These are phyloP conservation scores for Apiotrichum porosum DNA, from an alignment of 1,284 basidiomycete genomes.

Conservation along the genomic window DNA sequence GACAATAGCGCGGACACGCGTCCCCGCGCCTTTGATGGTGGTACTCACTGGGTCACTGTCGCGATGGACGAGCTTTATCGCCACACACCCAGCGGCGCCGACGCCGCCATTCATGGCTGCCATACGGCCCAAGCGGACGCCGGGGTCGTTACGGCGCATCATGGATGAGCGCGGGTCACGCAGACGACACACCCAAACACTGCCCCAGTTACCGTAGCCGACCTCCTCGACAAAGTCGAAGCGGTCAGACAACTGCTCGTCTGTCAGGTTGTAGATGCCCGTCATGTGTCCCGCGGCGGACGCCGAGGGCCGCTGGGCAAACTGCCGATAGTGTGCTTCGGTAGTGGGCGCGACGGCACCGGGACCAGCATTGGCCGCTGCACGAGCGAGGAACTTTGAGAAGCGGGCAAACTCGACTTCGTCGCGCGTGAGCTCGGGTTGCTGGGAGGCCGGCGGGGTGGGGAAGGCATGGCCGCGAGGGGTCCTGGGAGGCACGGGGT, in stretches of 20 bases:
- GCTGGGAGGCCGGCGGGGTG: too few relatives aligned
- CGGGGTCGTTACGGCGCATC: neutral
- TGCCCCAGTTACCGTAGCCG: constrained; percentile 49
- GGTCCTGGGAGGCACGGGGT: too few relatives aligned
- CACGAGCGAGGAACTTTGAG: too few relatives aligned
- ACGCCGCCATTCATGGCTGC: constrained; percentile 25
- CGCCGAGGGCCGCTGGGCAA: neutral
- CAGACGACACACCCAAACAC: constrained; percentile 41
- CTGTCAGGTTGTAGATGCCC: constrained; percentile 25
- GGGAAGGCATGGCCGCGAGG: too few relatives aligned
- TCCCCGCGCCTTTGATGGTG: too few relatives aligned
- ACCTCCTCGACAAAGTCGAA: constrained; percentile 41
- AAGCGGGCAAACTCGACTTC: too few relatives aligned
- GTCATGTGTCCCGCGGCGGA: neutral
- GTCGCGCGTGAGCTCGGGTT: too few relatives aligned
- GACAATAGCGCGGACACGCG: too few relatives aligned
- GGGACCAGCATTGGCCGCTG: too few relatives aligned
- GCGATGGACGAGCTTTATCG: constrained; percentile 82
- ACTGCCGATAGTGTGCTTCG: neutral
- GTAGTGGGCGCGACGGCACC: neutral
- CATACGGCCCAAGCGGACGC: constrained; percentile 21
- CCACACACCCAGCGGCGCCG: constrained; percentile 56
- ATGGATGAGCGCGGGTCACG: neutral
- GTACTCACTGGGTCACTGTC: constrained; percentile 57
- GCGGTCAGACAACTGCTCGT: constrained; percentile 34